Conservation (phyloP, 2,329 filamentous ascomycete genomes). For the Diaporthe ampelina region DNA sequence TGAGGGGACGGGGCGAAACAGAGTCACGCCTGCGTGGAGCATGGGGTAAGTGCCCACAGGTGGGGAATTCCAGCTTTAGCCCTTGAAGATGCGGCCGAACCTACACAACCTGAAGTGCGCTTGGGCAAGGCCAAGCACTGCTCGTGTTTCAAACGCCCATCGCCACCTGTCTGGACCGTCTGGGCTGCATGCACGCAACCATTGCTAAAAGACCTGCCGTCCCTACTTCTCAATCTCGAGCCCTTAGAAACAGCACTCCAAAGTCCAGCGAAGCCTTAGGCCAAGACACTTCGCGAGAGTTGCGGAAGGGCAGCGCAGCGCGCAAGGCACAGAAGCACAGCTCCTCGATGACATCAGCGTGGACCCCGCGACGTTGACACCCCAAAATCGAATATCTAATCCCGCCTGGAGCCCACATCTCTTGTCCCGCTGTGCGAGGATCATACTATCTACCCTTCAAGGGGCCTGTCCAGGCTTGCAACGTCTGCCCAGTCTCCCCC, state of each 20-base stretch:
- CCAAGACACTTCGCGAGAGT: constrained; percentile 16
- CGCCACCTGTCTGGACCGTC: constrained; percentile 29
- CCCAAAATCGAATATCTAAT: neutral
- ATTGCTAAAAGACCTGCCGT: neutral
- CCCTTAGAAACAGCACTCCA: neutral
- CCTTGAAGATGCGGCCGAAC: constrained; percentile 3
- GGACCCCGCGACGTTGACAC: neutral
- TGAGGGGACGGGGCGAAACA: neutral
- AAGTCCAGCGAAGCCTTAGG: constrained; percentile 1
- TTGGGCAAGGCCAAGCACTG: constrained; percentile 11
- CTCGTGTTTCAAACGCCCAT: constrained; percentile 22
- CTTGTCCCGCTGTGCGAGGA: constrained; percentile 22
- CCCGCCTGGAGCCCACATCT: constrained; percentile 2
- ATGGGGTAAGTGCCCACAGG: constrained; percentile 2
- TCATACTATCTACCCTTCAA: neutral
- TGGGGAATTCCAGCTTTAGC: constrained; percentile 1
- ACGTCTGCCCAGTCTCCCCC: neutral
- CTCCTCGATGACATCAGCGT: constrained; percentile 21
- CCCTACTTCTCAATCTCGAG: neutral
- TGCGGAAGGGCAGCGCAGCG: constrained; percentile 26
- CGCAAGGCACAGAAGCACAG: constrained; percentile 18
- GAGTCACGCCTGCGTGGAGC: neutral
- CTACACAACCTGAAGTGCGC: constrained; percentile 18
- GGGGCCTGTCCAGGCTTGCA: neutral
- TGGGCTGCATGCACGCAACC: neutral